phyloP scores from a whole-genome alignment of 2,329 filamentous ascomycete genomes.

The Trichoderma afroharzianum region DNA sequence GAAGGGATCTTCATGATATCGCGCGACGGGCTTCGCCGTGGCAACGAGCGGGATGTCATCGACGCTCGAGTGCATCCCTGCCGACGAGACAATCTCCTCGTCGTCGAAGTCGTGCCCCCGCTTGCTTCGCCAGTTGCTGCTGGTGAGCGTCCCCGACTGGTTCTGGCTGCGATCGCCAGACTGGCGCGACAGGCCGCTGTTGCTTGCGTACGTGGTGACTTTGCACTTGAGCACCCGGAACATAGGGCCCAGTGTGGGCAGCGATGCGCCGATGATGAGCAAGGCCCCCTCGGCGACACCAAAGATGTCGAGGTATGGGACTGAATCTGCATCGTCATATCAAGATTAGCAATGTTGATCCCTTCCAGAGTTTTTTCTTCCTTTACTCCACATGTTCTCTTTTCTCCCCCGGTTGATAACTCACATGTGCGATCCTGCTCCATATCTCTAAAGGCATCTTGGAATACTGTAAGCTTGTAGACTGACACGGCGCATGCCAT shows the following conservation, averaged over 20 bases:
- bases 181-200: slow-evolving; percentile 6
- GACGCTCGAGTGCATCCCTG: slow-evolving; percentile 23
- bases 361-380: neutral
- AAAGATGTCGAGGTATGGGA: slow-evolving; percentile 26
- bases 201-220: slow-evolving; percentile 18
- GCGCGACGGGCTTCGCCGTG: neutral
- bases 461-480: slow-evolving; percentile 27
- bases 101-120: slow-evolving; percentile 21
- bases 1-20: slow-evolving; percentile 6
- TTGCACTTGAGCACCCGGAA: slow-evolving; percentile 22
- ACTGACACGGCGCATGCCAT: slow-evolving; percentile 25
- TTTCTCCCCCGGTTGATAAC: neutral
- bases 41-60: slow-evolving; percentile 27
- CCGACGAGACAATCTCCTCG: slow-evolving; percentile 21
- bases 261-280: slow-evolving; percentile 25
- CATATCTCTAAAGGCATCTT: slow-evolving; percentile 23
- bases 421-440: slow-evolving; percentile 25
- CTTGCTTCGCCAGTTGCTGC: neutral
- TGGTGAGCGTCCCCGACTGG: neutral
- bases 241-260: slow-evolving; percentile 25
- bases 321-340: slow-evolving; percentile 15
- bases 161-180: slow-evolving; percentile 13
- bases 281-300: slow-evolving; percentile 26
- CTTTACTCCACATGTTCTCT: neutral
- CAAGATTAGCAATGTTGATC: neutral